Evolutionary conservation across 805 yeast genomes (phyloP).

Genomic region (Ogataea trehalophila): DNA sequence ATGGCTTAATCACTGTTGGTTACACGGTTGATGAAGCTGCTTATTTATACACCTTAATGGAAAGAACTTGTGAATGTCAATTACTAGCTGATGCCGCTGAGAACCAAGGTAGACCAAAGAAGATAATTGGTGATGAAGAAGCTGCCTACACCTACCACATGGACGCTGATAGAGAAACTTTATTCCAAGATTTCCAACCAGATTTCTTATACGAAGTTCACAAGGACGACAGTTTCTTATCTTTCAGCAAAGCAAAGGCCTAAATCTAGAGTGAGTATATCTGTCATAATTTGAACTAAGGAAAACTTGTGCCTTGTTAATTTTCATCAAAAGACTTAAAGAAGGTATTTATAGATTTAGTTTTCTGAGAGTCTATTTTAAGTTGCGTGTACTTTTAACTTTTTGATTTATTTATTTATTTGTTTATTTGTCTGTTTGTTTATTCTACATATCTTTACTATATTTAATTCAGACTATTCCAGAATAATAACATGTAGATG

Average conservation of each 20-base stretch:
- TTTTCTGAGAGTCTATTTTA: too few species aligned
- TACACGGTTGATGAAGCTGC: slow-evolving; percentile 73
- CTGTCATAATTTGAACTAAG: too few species aligned
- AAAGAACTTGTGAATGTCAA: slow-evolving; percentile 62
- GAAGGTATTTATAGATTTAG: too few species aligned
- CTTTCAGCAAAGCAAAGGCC: slow-evolving; percentile 18
- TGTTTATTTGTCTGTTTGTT: too few species aligned
- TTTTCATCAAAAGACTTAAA: too few species aligned
- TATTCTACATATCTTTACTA: too few species aligned
- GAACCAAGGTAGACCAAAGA: slow-evolving; percentile 35
- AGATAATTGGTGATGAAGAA: slow-evolving; percentile 50
- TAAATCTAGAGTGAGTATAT: too few species aligned
- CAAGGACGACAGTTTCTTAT: slow-evolving; percentile 25
- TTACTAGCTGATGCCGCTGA: slow-evolving; percentile 52
- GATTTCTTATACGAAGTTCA: slow-evolving; percentile 50
- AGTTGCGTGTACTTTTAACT: too few species aligned
- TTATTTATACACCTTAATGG: slow-evolving; percentile 57
- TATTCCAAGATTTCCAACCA: slow-evolving; percentile 71
- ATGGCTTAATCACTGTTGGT: slow-evolving; percentile 70
- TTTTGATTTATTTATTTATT: too few species aligned
- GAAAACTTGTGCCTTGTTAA: too few species aligned
- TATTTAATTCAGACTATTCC: too few species aligned
- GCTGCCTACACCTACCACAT: slow-evolving; percentile 62
- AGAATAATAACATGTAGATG: too few species aligned
- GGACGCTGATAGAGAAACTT: slow-evolving; percentile 59